Percentiles rank a stretch among this genome's conserved stretches.
Conservation (phyloP, 805 yeast species). For the Kazachstania taianensis region DNA sequence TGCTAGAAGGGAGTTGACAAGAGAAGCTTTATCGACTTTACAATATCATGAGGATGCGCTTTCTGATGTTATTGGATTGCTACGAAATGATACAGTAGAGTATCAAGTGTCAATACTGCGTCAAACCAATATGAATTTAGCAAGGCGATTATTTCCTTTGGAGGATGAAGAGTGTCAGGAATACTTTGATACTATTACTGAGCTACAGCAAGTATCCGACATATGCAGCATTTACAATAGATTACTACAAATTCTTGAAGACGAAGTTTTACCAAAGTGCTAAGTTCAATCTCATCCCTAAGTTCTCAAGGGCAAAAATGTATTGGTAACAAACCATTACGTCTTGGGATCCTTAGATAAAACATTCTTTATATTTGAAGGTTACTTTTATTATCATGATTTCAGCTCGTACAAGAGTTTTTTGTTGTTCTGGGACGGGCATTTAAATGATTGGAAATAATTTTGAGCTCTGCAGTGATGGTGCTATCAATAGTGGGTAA, state of each 20-base stretch:
- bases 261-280: not conserved
- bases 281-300: not conserved
- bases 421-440: not conserved
- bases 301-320: not conserved
- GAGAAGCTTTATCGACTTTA: not conserved
- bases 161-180: not conserved
- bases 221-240: not conserved
- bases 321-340: not conserved
- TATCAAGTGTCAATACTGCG: not conserved
- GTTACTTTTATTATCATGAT: too few relatives aligned
- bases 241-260: not conserved
- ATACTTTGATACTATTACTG: not conserved
- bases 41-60: not conserved
- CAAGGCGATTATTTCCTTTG: not conserved
- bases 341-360: not conserved
- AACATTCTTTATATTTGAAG: too few relatives aligned
- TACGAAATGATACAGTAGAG: not conserved
- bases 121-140: not conserved
- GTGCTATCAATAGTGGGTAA: too few relatives aligned
- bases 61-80: not conserved
- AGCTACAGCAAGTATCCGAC: not conserved
- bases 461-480: not conserved
- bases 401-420: not conserved
- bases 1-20: not conserved
- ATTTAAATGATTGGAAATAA: not conserved